A percentile compares a stretch with the other conserved stretches of the same genome.
phyloP scores from a whole-genome alignment of 345 rosid species.

The Anastatica hierochuntica region DNA sequence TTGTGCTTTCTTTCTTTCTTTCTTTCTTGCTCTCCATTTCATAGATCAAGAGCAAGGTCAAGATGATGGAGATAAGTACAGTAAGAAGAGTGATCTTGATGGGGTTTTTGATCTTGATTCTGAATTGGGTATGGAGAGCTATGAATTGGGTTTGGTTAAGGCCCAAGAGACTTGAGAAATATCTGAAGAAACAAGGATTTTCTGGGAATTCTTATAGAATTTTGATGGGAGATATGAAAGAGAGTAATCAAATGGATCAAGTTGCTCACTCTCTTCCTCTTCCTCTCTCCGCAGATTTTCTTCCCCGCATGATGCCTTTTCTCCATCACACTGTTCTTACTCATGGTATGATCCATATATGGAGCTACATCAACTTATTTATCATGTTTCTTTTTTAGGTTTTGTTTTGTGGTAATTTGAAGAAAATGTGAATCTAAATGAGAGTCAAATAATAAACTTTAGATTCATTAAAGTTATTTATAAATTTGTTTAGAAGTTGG shows the following conservation, averaged over 20 bases:
- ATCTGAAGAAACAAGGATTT: conserved; percentile 38
- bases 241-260: conserved; percentile 21
- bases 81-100: conserved; percentile 13
- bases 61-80: conserved; percentile 15
- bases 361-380: too few species aligned
- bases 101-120: conserved; percentile 17
- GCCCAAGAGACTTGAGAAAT: conserved; percentile 34
- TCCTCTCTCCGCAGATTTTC: conserved; percentile 23
- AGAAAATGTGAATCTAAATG: conserved; percentile 8
- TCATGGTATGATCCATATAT: conserved; percentile 28
- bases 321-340: conserved; percentile 21
- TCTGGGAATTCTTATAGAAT: conserved; percentile 33
- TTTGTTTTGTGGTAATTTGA: too few species aligned
- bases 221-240: conserved; percentile 32
- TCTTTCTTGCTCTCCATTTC: neutral
- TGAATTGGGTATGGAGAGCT: conserved; percentile 28
- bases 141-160: conserved; percentile 39
- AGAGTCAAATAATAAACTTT: too few species aligned
- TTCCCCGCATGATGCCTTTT: conserved; percentile 32
- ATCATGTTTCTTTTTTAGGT: too few species aligned
- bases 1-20: conserved; percentile 12
- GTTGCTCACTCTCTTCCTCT: conserved; percentile 31
- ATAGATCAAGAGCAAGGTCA: too few species aligned
- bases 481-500: conserved; percentile 3
- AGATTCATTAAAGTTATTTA: neutral